Evolutionary conservation across 2,329 filamentous ascomycete species (phyloP), one percentile per base, ranked within the genome.

Genomic region (Phialemonium atrogriseum): DNA sequence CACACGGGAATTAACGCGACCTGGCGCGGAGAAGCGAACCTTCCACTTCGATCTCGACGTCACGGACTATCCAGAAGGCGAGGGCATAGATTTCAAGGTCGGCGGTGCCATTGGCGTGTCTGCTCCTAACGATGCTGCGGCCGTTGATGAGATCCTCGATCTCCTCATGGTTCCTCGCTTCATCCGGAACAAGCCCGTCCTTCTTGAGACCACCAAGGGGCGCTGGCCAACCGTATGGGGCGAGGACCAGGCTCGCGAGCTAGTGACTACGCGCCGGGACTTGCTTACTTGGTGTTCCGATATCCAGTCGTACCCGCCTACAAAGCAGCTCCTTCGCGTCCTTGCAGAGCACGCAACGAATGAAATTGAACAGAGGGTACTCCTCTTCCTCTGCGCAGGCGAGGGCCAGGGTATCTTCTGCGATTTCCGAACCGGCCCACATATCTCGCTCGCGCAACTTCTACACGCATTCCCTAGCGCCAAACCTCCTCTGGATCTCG

Each of bases 211-310:
- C 1, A 76, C 71, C 21, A 74, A 70, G 38, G 89, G 89, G 20
- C 74, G 91, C 30, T 98, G 89, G 89, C 91, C 91, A 4, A 98
- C 91, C 1, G 93, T 98, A 30, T 98, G 91, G 91, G 91, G 89
- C 24, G 85, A 94, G 3, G 89, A 96, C 13, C 62, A 84, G 56
- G 60, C 88, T 6, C 77, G 91, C 35, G 80, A 91, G 52, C 66
- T 98, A n/a, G 67, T 88, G 34, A 94, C 89, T 4, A 96, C 88
- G 0, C 78, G 89, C 28, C 74, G 89, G 30, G 89, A 94, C 54
- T 66, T 98, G n/a, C 66, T 98, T 34, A 94, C 83, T 8, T 98
- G 91, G 91, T 95, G 88, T 54, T 80, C 82, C 16, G 91, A 98
- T 54, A 77, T 96, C 40, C 87, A 95, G 56, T 94, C 86, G 10